These are phyloP conservation scores for Gardenia jasminoides DNA, from an alignment of 257 asterid genomes.

Conservation along the genomic window DNA sequence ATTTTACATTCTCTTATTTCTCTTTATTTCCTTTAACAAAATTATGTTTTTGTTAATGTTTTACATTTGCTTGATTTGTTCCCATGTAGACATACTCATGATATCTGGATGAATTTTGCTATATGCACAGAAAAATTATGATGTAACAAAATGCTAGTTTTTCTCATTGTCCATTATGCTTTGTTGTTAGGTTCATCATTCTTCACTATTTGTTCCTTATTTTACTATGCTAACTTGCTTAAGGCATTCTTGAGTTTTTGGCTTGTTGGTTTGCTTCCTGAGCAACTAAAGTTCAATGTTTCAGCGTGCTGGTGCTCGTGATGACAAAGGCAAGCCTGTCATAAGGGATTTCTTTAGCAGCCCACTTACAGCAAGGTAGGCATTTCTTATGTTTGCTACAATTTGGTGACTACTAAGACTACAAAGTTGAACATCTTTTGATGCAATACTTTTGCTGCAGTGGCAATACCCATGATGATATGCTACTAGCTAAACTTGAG, in stretches of 20 bases:
- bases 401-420: neutral
- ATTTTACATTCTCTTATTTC: too few relatives aligned
- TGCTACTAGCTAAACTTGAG: constrained; percentile 91
- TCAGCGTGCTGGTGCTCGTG: constrained; percentile 91
- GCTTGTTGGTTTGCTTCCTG: neutral
- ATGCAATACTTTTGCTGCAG: constrained; percentile 47
- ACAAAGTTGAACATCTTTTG: neutral
- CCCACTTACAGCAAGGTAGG: constrained; percentile 96
- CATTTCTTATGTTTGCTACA: constrained; percentile 4
- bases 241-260: neutral
- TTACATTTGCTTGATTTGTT: too few relatives aligned
- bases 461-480: constrained; percentile 85
- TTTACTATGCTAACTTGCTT: neutral
- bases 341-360: constrained; percentile 90
- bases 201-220: neutral
- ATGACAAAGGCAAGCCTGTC: constrained; percentile 83
- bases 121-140: too few relatives aligned
- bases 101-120: neutral
- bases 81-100: too few relatives aligned
- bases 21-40: too few relatives aligned
- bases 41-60: too few relatives aligned
- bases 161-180: neutral
- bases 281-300: constrained; percentile 8
- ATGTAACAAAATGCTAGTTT: neutral
- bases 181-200: neutral